Percentiles rank a stretch among this genome's conserved stretches.
Conservation (phyloP, 495 filamentous ascomycete genomes). For the Penicillium mononematosum region DNA sequence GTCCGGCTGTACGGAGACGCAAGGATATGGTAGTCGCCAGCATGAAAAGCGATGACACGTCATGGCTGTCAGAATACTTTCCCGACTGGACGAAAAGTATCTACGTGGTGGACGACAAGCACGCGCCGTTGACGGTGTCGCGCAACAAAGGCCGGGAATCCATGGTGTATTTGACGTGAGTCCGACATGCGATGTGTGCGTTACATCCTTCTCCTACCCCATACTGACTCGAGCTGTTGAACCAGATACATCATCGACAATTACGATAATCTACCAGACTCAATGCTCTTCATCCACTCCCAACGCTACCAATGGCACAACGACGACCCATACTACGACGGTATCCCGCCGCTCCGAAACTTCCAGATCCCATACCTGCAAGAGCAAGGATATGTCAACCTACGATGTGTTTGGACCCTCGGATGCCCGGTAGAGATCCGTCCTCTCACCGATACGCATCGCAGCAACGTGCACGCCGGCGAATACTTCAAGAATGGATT, state of each 20-base stretch:
- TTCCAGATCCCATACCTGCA: slow-evolving; percentile 56
- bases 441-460: slow-evolving; percentile 43
- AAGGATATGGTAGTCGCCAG: slow-evolving; percentile 58
- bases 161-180: slow-evolving; percentile 60
- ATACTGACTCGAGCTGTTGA: slow-evolving; percentile 6
- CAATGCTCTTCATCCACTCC: slow-evolving; percentile 62
- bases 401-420: slow-evolving; percentile 62
- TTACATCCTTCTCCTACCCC: neutral
- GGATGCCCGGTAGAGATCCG: slow-evolving; percentile 63
- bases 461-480: slow-evolving; percentile 45
- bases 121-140: slow-evolving; percentile 47
- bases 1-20: slow-evolving; percentile 19
- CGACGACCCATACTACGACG: slow-evolving; percentile 51
- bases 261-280: slow-evolving; percentile 58
- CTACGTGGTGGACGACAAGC: slow-evolving; percentile 52
- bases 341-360: slow-evolving; percentile 49
- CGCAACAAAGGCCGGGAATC: slow-evolving; percentile 58
- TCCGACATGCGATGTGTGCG: slow-evolving; percentile 18
- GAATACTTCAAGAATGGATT: slow-evolving; percentile 55
- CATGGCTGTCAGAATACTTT: slow-evolving; percentile 55
- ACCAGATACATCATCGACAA: slow-evolving; percentile 62
- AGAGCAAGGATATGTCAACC: slow-evolving; percentile 59
- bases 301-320: slow-evolving; percentile 66
- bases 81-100: slow-evolving; percentile 50
- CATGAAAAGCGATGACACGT: slow-evolving; percentile 51